Conservation (phyloP, 805 yeast genomes). For the Candida parachauliodes region DNA sequence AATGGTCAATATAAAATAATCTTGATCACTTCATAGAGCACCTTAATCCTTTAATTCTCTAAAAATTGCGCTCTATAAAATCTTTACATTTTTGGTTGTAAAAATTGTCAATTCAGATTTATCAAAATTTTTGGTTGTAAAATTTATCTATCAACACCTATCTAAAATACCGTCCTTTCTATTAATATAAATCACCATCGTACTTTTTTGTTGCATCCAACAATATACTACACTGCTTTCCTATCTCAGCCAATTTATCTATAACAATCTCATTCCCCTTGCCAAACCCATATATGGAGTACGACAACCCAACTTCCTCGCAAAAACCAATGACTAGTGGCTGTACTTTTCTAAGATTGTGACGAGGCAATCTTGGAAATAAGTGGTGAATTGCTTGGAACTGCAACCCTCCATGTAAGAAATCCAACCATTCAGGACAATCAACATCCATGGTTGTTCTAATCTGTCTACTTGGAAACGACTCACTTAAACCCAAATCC, state of each 20-base stretch:
- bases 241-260: slow-evolving; percentile 66
- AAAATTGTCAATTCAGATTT: no score
- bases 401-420: slow-evolving; percentile 87
- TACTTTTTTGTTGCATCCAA: slow-evolving; percentile 62
- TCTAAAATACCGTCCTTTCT: not conserved
- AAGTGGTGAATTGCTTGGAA: slow-evolving; percentile 89
- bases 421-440: slow-evolving; percentile 91
- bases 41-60: no score
- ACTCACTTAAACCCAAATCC: slow-evolving; percentile 76
- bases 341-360: slow-evolving; percentile 76
- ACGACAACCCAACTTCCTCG: slow-evolving; percentile 68
- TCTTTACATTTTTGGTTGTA: no score
- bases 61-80: no score
- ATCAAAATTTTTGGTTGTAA: no score
- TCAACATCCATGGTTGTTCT: slow-evolving; percentile 95
- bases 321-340: slow-evolving; percentile 71
- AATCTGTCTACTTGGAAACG: slow-evolving; percentile 74
- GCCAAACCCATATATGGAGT: slow-evolving; percentile 80
- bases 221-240: slow-evolving; percentile 73
- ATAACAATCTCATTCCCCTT: slow-evolving; percentile 74
- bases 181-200: slow-evolving; percentile 14
- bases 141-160: no score
- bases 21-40: no score
- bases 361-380: slow-evolving; percentile 86
- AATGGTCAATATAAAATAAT: no score